Base-by-base conservation (phyloP, 306 rosid species). In the Amphicarpaea edgeworthii region DNA sequence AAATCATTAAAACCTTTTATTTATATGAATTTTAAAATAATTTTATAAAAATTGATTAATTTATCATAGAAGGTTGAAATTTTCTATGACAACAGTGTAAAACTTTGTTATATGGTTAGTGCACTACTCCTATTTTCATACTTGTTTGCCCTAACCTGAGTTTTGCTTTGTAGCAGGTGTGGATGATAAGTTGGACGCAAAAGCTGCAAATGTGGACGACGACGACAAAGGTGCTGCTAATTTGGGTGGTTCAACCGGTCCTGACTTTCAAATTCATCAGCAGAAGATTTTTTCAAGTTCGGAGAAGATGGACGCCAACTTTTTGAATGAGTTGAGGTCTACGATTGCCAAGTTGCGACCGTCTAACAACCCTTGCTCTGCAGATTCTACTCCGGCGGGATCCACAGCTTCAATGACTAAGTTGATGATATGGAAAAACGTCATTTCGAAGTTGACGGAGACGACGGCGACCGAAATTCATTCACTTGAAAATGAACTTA, bases 401-500 rank as follows among this genome's bases (percentile, higher is more conserved):
- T 81, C 88, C 41, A 65, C 86, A 2, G 30, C n/a, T 49, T 85
- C 93, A 73, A 75, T 92, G 77, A 86, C 82, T 77, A 85, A 89
- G 85, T 72, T 95, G 70, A 83, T 85, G 57, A 61, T 85, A 51
- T 92, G 77, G 87, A 95, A 89, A 86, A 86, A 87, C 77, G 89
- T 88, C 46, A 58, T 95, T 74, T 90, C 93, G 7, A 90, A 81
- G 85, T 81, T n/a, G n/a, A 7, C 34, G 88, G 97, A 92, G 83
- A 76, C 81, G 62, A 95, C 97, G 8, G 93, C 90, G 72, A 77
- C 89, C 69, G 89, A 92, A 87, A 88, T 92, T 78, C 93, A 87
- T 87, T 84, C 15, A 46, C 92, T 95, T 57, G 99, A 92, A 81
- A 89, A 64, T 64, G 93, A 95, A 70, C 83, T 89, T n/a, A 92